Conservation (phyloP, 306 rosid species). For the Gillenia trifoliata region DNA sequence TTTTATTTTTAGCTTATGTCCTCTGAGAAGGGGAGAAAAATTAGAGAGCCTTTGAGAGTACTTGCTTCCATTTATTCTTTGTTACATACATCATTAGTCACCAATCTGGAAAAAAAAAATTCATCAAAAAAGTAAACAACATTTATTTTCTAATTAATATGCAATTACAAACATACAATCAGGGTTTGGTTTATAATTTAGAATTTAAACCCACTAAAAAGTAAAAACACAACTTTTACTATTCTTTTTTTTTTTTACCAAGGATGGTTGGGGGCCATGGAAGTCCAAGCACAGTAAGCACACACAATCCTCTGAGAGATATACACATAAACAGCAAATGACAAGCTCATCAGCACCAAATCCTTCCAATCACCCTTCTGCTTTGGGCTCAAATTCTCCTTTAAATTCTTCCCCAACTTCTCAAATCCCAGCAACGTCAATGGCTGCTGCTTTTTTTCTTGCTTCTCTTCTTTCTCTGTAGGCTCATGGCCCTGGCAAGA, state of each 20-base stretch:
- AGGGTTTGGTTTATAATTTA: not conserved
- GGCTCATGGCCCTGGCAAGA: conserved; percentile 41
- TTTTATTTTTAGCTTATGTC: too few relatives aligned
- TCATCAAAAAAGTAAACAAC: not conserved
- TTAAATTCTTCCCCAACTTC: conserved; percentile 42
- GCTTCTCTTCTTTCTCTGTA: conserved; percentile 22
- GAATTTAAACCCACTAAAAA: not conserved
- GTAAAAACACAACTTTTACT: too few relatives aligned
- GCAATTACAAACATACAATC: not conserved
- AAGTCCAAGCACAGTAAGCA: conserved; percentile 68
- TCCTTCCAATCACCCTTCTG: conserved; percentile 90
- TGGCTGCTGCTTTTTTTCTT: conserved; percentile 8
- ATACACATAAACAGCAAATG: conserved; percentile 86
- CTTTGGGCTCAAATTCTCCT: conserved; percentile 60
- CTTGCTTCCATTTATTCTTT: not conserved
- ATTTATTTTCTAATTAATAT: not conserved
- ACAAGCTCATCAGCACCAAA: conserved; percentile 67
- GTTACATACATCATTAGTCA: not conserved
- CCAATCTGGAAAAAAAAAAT: not conserved
- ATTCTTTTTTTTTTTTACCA: conserved; percentile 31
- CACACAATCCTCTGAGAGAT: conserved; percentile 67
- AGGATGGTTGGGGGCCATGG: conserved; percentile 37
- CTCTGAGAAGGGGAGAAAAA: too few relatives aligned
- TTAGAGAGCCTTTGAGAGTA: too few relatives aligned
- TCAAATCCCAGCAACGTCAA: conserved; percentile 26